Evolutionary conservation across 192 early-diverging fungal genomes (phyloP), one percentile per base, ranked within the genome.

Genomic region (Backusella parvicylindrica): DNA sequence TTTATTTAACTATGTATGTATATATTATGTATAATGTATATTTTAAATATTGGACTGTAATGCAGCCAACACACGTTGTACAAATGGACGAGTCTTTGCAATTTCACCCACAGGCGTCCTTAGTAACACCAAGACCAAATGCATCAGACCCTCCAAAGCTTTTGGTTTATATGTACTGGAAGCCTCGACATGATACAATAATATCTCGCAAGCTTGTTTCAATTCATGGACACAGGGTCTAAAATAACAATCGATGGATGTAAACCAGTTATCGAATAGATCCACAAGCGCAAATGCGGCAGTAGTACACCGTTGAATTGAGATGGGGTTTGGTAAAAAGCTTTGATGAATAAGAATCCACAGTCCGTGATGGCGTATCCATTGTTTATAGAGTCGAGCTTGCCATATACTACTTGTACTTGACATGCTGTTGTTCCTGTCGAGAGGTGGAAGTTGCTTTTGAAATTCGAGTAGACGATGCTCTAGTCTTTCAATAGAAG

Each of bases 141-240:
- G 49, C 7, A 67, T 49, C 16, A 81, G 31, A 9, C 79, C 75
- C 18, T 65, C 41, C n/a, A 81, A 66, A 23, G 79, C 75, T 1
- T 76, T 38, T 9, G 15, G 13, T 56, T 71, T 56, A 11, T 77
- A 38, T 2, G 63, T 9, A 1, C 66, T 60, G 13, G 53, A 21
- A 12, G 53, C 18, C 11, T 74, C 71, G 4, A 76, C 68, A 49
- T 77, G 75, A 50, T 77, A 81, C 13, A 81, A 26, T 15, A 81
- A 35, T 11, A 81, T 76, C 13, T 81, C 79, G 49, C 79, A 76
- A 5, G 75, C 79, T 35, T 77, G 79, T 38, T 76, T 76, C 13
- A 81, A 72, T 70, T 81, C 79, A 63, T 81, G 79, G 8, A 81
- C 75, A 74, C 79, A 81, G 3, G 79, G 79, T 53, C 79, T 71